Base-by-base conservation (phyloP, 75 land plant genomes). In the Selaginella tamariscina region DNA sequence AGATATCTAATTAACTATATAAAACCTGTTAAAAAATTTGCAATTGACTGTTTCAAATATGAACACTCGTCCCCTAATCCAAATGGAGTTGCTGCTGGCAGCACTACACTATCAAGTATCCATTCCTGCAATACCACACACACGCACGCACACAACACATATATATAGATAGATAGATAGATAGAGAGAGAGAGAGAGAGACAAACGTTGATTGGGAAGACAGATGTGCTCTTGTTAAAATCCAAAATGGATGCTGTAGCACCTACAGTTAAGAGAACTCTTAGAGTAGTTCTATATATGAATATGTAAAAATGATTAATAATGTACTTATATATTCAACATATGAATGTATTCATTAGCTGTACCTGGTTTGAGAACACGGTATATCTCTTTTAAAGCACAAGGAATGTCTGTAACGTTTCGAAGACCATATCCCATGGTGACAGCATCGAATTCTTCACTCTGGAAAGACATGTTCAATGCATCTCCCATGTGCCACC, bases 401-500 rank as follows among this genome's bases (percentile, higher is more conserved):
- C 65, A 76, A 8, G 67, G 65, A 70, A 71, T 87, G 54, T 85
- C 82, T 1, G 80, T 72, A 56, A 93, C 79, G 80, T 93, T 93
- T n/a, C 96, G 80, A 28, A 89, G 72, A 0, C 96, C 96, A 73
- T 86, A 93, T 20, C 95, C 96, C 68, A 84, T 73, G 2, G 95
- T 93, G 21, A 89, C 67, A 1, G 98, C 98, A 80, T 89, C 95
- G 72, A 93, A 89, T 39, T 22, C 75, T 8, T 65, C 55, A 68
- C 82, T 79, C 29, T 69, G 32, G 70, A 86, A 93, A 9, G 98
- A 91, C 56, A 93, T 73, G 63, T 80, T 66, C 70, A 82, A 71
- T 59, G 98, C 98, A 82, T 93, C 82, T 22, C 96, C 98, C 72
- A 85, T 83, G 60, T 81, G 63, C 96, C 96, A 89, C 71, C 95